Conservation (phyloP, 1,284 basidiomycete species). For the Pseudomicrostroma phylloplanum region DNA sequence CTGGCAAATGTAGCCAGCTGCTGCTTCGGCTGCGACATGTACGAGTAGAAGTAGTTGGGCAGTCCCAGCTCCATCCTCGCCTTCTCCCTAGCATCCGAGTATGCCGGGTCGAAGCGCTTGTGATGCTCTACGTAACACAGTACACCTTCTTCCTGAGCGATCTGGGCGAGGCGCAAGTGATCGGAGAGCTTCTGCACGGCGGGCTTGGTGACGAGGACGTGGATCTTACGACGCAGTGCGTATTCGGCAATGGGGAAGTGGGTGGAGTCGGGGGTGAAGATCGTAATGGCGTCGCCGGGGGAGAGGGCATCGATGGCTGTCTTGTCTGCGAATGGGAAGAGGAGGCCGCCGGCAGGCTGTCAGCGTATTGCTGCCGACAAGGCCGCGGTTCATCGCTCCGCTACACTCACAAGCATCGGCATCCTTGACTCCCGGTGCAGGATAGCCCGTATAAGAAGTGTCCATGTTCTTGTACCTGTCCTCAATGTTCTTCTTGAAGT, state of each 20-base stretch:
- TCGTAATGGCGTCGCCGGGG: conserved; percentile 76
- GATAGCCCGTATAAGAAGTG: conserved; percentile 72
- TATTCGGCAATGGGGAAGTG: conserved; percentile 79
- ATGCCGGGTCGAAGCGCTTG: conserved; percentile 75
- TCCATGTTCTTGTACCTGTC: conserved; percentile 79
- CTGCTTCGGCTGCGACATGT: conserved; percentile 89
- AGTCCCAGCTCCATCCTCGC: conserved; percentile 70
- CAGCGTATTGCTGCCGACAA: neutral
- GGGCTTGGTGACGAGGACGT: conserved; percentile 86
- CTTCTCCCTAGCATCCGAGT: conserved; percentile 74
- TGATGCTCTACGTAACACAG: conserved; percentile 83
- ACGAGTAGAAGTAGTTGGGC: conserved; percentile 68
- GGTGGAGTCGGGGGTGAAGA: conserved; percentile 71
- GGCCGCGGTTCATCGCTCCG: neutral
- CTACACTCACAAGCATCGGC: conserved; percentile 68
- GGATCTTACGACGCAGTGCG: conserved; percentile 73
- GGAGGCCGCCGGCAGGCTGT: neutral
- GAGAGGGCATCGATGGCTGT: conserved; percentile 71
- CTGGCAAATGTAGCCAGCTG: conserved; percentile 80
- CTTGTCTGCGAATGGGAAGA: conserved; percentile 61
- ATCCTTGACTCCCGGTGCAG: conserved; percentile 64
- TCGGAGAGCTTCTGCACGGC: conserved; percentile 77
- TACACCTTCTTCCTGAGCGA: conserved; percentile 70
- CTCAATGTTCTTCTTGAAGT: conserved; percentile 75
- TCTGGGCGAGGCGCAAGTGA: conserved; percentile 69